Base-by-base conservation (phyloP, 2,329 filamentous ascomycete species). In the Emericellopsis atlantica region DNA sequence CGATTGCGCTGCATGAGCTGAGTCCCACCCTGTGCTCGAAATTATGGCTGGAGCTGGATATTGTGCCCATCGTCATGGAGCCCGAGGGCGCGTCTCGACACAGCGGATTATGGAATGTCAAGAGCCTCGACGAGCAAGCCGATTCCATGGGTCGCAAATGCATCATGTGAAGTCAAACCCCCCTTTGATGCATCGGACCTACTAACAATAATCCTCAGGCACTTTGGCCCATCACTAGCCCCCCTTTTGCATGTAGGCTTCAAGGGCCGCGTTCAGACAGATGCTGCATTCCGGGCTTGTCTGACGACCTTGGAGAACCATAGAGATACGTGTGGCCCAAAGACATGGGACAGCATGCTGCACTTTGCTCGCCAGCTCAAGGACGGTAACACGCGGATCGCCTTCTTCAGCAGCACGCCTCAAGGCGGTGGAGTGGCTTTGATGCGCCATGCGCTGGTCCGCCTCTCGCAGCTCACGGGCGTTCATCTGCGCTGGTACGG, bases 391-490 rank as follows among this genome's bases (percentile, higher is more conserved):
- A 71, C 74, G 44, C 82, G 78, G 54, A 69, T 88, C 49, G 83
- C 82, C 2, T 88, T 87, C 60, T 88, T 89, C 67, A 87, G 81
- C 54, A 76, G 77, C 41, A 89, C 84, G 1, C 84, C 84, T 2
- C 84, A 89, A 53, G 84, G 84, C n/a, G 84, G 84, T 39, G 84
- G 84, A 34, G 84, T 90, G 8, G 84, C 84, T 5, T 65, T 89
- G 39, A 90, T 90, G 84, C 71, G 84, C 22, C 84, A 90, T 56
- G 81, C 84, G 9, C 58, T 90, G 24, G 74, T 89, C 37, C 73
- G 85, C 40, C 83, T 88, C 51, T 72, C 81, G 22, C 71, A 75
- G 42, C 63, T 78, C 4, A 54, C 85, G 36, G 80, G 74, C 1
- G 76, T 87, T 1, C 72, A 89, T 46, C 66, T 84, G 49, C 77